Evolutionary conservation across 495 filamentous ascomycete species (phyloP).

Genomic region (Polyplosphaeria fusca): DNA sequence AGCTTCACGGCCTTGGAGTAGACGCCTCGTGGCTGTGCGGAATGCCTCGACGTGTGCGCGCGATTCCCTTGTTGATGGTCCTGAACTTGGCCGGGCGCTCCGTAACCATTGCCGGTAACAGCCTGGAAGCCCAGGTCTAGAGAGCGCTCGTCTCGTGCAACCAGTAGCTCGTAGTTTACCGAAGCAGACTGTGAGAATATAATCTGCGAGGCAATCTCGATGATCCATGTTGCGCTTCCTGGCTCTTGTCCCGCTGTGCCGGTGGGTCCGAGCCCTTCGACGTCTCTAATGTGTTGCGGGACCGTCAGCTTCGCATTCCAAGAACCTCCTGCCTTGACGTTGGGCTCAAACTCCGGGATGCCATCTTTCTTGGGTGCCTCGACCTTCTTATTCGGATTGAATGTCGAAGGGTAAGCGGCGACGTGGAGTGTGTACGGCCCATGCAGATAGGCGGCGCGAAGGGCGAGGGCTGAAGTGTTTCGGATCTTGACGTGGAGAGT

Average conservation of each 20-base stretch:
- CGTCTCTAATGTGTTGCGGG: slow-evolving; percentile 64
- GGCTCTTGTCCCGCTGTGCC: slow-evolving; percentile 36
- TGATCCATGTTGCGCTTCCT: slow-evolving; percentile 70
- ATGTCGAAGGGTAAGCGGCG: slow-evolving; percentile 74
- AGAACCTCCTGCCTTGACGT: slow-evolving; percentile 86
- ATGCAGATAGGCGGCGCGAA: slow-evolving; percentile 92
- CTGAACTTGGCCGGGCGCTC: slow-evolving; percentile 63
- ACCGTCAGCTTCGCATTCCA: slow-evolving; percentile 77
- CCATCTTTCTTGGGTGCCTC: slow-evolving; percentile 60
- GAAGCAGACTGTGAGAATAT: slow-evolving; percentile 84
- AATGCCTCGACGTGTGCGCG: slow-evolving; percentile 49
- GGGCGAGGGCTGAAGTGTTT: slow-evolving; percentile 84
- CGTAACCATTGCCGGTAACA: slow-evolving; percentile 46
- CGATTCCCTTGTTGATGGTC: slow-evolving; percentile 61
- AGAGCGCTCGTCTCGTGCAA: slow-evolving; percentile 81
- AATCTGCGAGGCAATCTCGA: slow-evolving; percentile 88
- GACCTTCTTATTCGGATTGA: slow-evolving; percentile 72
- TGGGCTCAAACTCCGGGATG: slow-evolving; percentile 85
- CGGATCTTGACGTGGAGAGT: slow-evolving; percentile 79
- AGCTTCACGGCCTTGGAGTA: slow-evolving; percentile 74
- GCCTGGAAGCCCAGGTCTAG: slow-evolving; percentile 59
- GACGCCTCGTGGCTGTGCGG: slow-evolving; percentile 64
- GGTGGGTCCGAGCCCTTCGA: slow-evolving; percentile 32
- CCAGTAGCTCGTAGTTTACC: slow-evolving; percentile 84
- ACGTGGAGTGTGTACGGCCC: slow-evolving; percentile 90